Evolutionary conservation across 75 land plant genomes (phyloP).

Genomic region (Adiantum capillusveneris): DNA sequence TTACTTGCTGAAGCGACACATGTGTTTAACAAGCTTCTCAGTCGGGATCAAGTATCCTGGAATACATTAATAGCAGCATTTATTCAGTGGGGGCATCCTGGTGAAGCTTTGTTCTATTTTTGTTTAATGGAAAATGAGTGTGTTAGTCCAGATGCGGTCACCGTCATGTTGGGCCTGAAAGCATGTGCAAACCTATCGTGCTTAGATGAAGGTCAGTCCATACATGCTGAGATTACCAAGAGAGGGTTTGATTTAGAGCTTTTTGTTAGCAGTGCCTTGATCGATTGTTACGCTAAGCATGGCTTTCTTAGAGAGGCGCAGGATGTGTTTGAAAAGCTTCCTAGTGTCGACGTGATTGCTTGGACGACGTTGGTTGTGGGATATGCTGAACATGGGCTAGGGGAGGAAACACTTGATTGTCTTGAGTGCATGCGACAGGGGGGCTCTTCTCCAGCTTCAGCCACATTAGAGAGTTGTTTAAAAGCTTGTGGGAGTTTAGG

Average conservation of each 20-base stretch:
- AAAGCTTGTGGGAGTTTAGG: slow-evolving; percentile 1
- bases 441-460: neutral
- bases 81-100: too few relatives aligned
- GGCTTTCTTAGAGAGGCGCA: slow-evolving; percentile 15
- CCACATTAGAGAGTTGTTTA: neutral
- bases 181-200: slow-evolving; percentile 29
- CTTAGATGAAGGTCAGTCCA: slow-evolving; percentile 29
- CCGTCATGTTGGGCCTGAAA: slow-evolving; percentile 26
- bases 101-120: slow-evolving; percentile 5
- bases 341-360: neutral
- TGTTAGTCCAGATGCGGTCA: slow-evolving; percentile 30
- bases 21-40: neutral
- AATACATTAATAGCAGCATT: too few relatives aligned
- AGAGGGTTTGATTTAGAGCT: slow-evolving; percentile 34
- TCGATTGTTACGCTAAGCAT: slow-evolving; percentile 50
- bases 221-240: slow-evolving; percentile 28
- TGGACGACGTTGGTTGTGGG: slow-evolving; percentile 1
- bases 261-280: slow-evolving; percentile 25
- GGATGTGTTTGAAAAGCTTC: neutral
- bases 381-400: neutral
- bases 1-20: neutral
- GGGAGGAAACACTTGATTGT: neutral
- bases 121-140: slow-evolving; percentile 23
- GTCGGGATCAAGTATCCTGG: too few relatives aligned
- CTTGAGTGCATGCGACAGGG: neutral